Evolutionary conservation across 176 grass and related monocot genomes (phyloP).

Genomic region (Areca catechu): DNA sequence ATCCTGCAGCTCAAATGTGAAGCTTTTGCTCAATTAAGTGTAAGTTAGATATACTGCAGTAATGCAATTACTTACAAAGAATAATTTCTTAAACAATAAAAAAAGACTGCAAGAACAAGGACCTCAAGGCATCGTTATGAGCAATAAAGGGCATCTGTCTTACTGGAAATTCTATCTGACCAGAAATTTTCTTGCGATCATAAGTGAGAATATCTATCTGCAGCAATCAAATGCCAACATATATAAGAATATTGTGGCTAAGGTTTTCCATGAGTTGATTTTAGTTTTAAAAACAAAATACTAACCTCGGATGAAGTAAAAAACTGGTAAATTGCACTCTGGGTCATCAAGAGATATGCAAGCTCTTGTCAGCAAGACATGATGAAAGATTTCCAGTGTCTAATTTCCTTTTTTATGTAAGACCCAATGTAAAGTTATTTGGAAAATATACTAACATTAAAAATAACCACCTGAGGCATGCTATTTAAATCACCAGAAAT

Average conservation of each 20-base stretch:
- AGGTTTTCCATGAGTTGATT: too few species aligned
- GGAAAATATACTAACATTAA: neutral
- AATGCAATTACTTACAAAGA: too few species aligned
- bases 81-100: too few species aligned
- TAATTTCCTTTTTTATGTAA: neutral
- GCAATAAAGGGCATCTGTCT: neutral
- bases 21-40: neutral
- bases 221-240: neutral
- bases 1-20: conserved; percentile 3
- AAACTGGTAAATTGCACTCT: conserved; percentile 19
- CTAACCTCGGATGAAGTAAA: conserved; percentile 13
- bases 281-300: too few species aligned
- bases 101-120: neutral
- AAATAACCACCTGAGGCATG: conserved; percentile 13
- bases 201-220: conserved; percentile 19
- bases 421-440: neutral
- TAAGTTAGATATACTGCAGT: too few species aligned
- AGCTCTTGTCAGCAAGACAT: neutral
- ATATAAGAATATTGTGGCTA: too few species aligned
- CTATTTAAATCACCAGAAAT: conserved; percentile 27
- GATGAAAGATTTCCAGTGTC: neutral
- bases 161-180: conserved; percentile 13
- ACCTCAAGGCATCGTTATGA: conserved; percentile 9
- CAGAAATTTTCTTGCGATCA: conserved; percentile 26
- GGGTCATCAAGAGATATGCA: neutral